These are phyloP conservation scores for Zanthoxylum bungeanum DNA, from an alignment of 345 rosid species.

Conservation along the genomic window DNA sequence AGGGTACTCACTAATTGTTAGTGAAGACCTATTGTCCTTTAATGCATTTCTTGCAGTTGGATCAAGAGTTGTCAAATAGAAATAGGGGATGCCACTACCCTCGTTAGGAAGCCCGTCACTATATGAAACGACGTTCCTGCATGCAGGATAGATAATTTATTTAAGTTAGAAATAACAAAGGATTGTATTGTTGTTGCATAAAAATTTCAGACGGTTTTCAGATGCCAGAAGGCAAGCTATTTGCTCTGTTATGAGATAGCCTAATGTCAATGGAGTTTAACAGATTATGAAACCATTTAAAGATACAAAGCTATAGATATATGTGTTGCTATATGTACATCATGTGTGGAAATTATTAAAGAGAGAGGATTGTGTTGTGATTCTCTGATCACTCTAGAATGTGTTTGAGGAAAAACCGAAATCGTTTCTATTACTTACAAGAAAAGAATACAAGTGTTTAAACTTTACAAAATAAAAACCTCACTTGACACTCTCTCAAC, in stretches of 20 bases:
- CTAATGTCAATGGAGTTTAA: neutral
- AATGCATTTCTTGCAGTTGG: constrained; percentile 87
- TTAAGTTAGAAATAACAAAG: neutral
- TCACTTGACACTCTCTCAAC: too few species aligned
- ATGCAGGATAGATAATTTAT: neutral
- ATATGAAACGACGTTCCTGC: constrained; percentile 87
- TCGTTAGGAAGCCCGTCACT: constrained; percentile 72
- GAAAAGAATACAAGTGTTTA: too few species aligned
- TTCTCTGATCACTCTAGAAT: too few species aligned
- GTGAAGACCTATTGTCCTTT: constrained; percentile 69
- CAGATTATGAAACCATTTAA: neutral
- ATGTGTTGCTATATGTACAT: too few species aligned
- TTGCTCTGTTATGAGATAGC: neutral
- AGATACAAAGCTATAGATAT: neutral
- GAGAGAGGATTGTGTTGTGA: too few species aligned
- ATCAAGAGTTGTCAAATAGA: constrained; percentile 93
- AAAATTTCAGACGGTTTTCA: neutral
- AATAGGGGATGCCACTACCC: constrained; percentile 79
- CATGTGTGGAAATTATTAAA: neutral
- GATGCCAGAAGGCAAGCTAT: neutral
- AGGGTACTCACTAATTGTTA: constrained; percentile 79
- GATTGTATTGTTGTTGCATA: neutral
- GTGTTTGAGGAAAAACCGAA: too few species aligned
- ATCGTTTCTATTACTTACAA: too few species aligned
- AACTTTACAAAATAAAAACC: too few species aligned